Conservation (phyloP, 768 basidiomycete species). For the Rossbeevera mucosa region DNA sequence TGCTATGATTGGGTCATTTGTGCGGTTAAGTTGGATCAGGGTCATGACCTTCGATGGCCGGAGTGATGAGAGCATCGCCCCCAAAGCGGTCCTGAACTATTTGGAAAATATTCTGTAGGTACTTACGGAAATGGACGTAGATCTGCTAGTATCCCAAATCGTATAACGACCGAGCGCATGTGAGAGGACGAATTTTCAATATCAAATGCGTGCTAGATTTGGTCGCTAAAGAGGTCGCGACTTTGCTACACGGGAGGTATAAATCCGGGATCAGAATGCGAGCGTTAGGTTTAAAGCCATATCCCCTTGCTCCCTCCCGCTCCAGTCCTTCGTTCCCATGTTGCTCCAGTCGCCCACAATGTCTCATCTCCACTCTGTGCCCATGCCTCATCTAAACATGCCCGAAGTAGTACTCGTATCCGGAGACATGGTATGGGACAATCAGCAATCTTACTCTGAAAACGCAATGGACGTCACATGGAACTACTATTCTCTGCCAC, state of each 20-base stretch:
- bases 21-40: constrained; percentile 14
- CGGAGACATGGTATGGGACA: constrained; percentile 47
- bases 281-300: constrained; percentile 17
- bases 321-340: constrained; percentile 9
- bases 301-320: constrained; percentile 16
- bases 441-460: constrained; percentile 34
- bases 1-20: constrained; percentile 6
- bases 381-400: constrained; percentile 58
- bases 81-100: constrained; percentile 15
- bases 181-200: constrained; percentile 31
- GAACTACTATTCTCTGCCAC: constrained; percentile 47
- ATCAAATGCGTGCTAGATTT: constrained; percentile 32
- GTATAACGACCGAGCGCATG: constrained; percentile 30
- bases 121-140: constrained; percentile 24
- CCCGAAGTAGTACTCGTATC: constrained; percentile 55
- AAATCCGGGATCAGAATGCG: constrained; percentile 25
- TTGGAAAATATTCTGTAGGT: constrained; percentile 15
- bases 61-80: constrained; percentile 13
- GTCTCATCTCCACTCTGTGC: constrained; percentile 31
- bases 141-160: constrained; percentile 25
- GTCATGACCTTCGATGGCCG: constrained; percentile 16
- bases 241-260: constrained; percentile 29
- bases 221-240: constrained; percentile 27
- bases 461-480: constrained; percentile 39
- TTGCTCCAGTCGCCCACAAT: constrained; percentile 10